These are phyloP conservation scores for Malus fusca DNA, from an alignment of 306 rosid species.

Conservation along the genomic window DNA sequence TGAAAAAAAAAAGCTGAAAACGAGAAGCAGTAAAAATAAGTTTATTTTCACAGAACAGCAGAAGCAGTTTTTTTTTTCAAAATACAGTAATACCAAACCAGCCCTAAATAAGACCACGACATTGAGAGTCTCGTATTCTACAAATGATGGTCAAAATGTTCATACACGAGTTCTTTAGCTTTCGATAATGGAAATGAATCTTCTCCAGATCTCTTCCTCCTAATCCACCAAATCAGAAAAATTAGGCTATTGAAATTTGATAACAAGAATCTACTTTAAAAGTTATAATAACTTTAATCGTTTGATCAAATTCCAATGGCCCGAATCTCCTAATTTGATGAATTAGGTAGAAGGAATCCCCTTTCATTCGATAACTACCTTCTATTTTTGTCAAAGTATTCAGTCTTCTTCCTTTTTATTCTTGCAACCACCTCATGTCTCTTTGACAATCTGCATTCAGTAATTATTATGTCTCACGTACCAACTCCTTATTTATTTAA, in stretches of 20 bases:
- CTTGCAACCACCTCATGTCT: background rate
- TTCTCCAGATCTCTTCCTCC: too few species aligned
- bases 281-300: too few species aligned
- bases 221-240: accelerated
- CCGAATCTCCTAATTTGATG: accelerated
- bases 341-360: accelerated
- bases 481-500: background rate
- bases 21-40: too few species aligned
- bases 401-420: background rate
- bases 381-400: background rate
- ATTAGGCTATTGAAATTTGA: too few species aligned
- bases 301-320: accelerated
- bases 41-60: too few species aligned
- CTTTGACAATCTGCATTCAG: background rate
- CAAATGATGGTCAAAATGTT: too few species aligned
- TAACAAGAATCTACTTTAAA: too few species aligned
- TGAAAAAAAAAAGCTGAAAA: too few species aligned
- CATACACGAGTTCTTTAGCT: background rate
- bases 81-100: too few species aligned
- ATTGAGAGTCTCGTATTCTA: too few species aligned
- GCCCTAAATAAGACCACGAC: too few species aligned
- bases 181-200: accelerated
- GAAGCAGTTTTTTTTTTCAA: too few species aligned
- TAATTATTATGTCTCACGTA: background rate
- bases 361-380: background rate